Conservation (phyloP, 2,329 filamentous ascomycete genomes). For the Cladosporium sp. region DNA sequence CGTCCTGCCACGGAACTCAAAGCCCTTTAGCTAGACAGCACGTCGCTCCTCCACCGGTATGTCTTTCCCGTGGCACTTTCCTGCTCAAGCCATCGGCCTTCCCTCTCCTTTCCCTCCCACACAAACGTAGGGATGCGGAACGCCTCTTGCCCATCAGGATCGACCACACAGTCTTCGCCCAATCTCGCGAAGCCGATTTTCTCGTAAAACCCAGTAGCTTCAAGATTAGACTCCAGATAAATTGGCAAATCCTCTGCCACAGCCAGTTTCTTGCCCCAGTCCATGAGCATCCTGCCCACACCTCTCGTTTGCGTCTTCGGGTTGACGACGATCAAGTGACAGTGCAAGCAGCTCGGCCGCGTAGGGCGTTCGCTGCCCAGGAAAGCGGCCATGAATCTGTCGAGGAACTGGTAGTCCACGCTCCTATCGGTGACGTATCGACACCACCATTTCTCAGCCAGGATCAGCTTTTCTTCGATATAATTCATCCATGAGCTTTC, state of each 20-base stretch:
- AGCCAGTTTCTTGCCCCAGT: constrained; percentile 3
- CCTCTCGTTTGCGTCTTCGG: not conserved
- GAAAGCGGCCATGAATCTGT: not conserved
- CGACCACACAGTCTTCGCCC: not conserved
- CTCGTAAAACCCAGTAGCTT: constrained; percentile 7
- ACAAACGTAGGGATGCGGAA: not conserved
- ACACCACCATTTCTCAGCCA: not conserved
- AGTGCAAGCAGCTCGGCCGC: not conserved
- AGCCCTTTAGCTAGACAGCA: not conserved
- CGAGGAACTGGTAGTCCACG: not conserved
- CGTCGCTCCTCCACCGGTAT: not conserved
- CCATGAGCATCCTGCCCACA: not conserved
- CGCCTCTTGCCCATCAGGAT: not conserved
- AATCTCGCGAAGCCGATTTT: not conserved
- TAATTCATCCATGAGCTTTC: not conserved
- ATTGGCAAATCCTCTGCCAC: not conserved
- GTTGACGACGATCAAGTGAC: not conserved
- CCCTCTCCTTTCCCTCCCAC: not conserved
- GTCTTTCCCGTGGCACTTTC: not conserved
- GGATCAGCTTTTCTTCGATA: not conserved
- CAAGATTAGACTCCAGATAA: constrained; percentile 3
- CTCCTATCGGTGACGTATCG: constrained; percentile 5
- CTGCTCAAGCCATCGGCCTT: not conserved
- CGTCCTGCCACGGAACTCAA: not conserved
- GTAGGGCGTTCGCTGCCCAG: not conserved